Evolutionary conservation across 1,139 yeast species (phyloP).

Genomic region (Pichia sp.): DNA sequence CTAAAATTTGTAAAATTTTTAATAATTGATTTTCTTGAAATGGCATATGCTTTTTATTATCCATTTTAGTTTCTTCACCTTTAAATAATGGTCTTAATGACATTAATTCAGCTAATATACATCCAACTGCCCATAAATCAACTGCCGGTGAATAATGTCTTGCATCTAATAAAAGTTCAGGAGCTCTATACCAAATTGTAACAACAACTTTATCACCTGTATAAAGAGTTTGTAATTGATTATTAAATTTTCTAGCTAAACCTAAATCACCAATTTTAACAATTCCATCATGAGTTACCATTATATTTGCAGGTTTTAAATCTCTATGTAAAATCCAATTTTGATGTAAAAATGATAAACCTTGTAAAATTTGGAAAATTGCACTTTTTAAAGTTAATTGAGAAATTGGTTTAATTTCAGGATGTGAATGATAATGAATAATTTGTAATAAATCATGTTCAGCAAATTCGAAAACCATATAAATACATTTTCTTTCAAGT

Average conservation of each 20-base stretch:
- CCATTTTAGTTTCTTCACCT: conserved; percentile 97
- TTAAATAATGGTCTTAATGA: conserved; percentile 90
- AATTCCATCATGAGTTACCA: conserved; percentile 85
- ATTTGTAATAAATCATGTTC: conserved; percentile 93
- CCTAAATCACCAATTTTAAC: conserved; percentile 97
- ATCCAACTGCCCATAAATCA: conserved; percentile 96
- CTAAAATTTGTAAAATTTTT: conserved; percentile 83
- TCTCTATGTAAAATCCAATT: conserved; percentile 97
- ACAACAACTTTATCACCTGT: conserved; percentile 97
- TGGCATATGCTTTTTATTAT: conserved; percentile 85
- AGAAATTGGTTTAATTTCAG: conserved; percentile 74
- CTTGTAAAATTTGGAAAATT: conserved; percentile 87
- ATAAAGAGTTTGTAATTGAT: conserved; percentile 82
- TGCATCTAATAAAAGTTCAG: conserved; percentile 85
- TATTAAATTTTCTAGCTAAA: conserved; percentile 82
- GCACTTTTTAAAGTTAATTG: conserved; percentile 73
- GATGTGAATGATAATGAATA: conserved; percentile 89
- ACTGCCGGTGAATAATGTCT: conserved; percentile 93
- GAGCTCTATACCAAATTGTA: conserved; percentile 97
- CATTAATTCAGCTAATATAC: conserved; percentile 86
- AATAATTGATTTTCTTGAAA: conserved; percentile 90
- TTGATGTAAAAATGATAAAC: conserved; percentile 85
- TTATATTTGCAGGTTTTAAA: conserved; percentile 94
- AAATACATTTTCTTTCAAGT: conserved; percentile 85
- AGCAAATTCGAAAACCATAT: conserved; percentile 92